Evolutionary conservation across 2,329 filamentous ascomycete species (phyloP).

Genomic region (Cercospora sp.): DNA sequence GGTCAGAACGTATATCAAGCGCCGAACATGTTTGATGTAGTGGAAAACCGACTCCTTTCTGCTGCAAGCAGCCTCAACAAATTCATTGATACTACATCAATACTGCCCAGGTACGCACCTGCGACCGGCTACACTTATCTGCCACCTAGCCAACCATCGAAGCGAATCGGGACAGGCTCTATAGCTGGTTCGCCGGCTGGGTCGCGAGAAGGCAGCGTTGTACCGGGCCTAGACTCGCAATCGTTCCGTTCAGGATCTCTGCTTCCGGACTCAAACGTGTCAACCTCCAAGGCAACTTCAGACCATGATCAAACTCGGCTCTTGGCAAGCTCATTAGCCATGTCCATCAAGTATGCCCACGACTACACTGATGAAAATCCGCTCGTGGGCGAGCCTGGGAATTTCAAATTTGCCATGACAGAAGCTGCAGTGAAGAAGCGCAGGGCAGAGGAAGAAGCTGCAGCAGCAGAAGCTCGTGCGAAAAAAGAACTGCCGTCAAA

Average conservation of each 20-base stretch:
- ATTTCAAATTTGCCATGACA: slow-evolving; percentile 57
- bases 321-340: slow-evolving; percentile 43
- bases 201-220: slow-evolving; percentile 48
- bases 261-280: slow-evolving; percentile 28
- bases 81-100: slow-evolving; percentile 54
- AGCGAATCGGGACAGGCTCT: slow-evolving; percentile 39
- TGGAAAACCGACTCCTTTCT: slow-evolving; percentile 55
- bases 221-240: slow-evolving; percentile 31
- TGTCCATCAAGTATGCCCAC: slow-evolving; percentile 52
- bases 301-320: slow-evolving; percentile 29
- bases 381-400: slow-evolving; percentile 62
- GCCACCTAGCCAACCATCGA: slow-evolving; percentile 40
- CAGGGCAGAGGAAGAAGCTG: slow-evolving; percentile 39
- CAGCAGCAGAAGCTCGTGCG: slow-evolving; percentile 28
- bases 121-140: slow-evolving; percentile 61
- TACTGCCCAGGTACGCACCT: slow-evolving; percentile 58
- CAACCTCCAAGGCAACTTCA: slow-evolving; percentile 18
- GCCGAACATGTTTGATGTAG: slow-evolving; percentile 59
- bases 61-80: slow-evolving; percentile 58
- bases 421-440: slow-evolving; percentile 46
- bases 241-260: slow-evolving; percentile 35
- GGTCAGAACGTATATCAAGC: slow-evolving; percentile 63
- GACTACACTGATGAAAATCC: slow-evolving; percentile 67
- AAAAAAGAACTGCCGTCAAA: slow-evolving; percentile 21
- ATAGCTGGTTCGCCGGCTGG: slow-evolving; percentile 41